phyloP scores from a whole-genome alignment of 2,329 filamentous ascomycete genomes.

The Aspergillus quadrilineatus region DNA sequence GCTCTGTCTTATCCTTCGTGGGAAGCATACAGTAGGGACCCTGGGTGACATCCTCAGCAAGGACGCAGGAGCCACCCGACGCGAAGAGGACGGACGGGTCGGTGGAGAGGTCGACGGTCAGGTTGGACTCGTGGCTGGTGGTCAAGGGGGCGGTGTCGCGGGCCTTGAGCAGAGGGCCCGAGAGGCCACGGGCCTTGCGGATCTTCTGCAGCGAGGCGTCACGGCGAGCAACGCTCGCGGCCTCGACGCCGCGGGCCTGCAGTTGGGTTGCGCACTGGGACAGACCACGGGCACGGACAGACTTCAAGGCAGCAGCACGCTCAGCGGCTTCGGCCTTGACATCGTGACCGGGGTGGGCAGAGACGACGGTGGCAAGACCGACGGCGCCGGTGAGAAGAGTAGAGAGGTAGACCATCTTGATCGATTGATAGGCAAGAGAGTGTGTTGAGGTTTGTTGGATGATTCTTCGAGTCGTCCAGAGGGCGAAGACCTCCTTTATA shows the following conservation, averaged over 20 bases:
- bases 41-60: slow-evolving; percentile 55
- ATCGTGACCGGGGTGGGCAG: slow-evolving; percentile 53
- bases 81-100: slow-evolving; percentile 30
- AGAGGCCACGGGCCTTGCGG: slow-evolving; percentile 41
- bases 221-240: slow-evolving; percentile 48
- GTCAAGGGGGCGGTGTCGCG: slow-evolving; percentile 37
- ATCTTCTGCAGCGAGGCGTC: slow-evolving; percentile 43
- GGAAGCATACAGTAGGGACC: slow-evolving; percentile 51
- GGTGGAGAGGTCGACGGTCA: slow-evolving; percentile 23
- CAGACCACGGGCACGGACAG: slow-evolving; percentile 42
- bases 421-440: not conserved
- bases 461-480: not conserved
- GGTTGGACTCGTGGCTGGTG: slow-evolving; percentile 42
- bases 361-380: slow-evolving; percentile 27
- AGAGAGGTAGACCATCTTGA: slow-evolving; percentile 21
- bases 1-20: too few species aligned
- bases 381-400: slow-evolving; percentile 24
- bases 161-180: slow-evolving; percentile 26
- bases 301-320: slow-evolving; percentile 49
- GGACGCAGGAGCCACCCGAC: slow-evolving; percentile 45
- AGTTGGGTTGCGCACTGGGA: slow-evolving; percentile 50
- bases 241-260: slow-evolving; percentile 48
- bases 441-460: not conserved
- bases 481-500: not conserved
- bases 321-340: slow-evolving; percentile 50